Percentiles rank a stretch among this genome's conserved stretches.
Evolutionary conservation across 2,329 filamentous ascomycete genomes (phyloP).

Genomic region (Cephalotrichum gorgonifer): DNA sequence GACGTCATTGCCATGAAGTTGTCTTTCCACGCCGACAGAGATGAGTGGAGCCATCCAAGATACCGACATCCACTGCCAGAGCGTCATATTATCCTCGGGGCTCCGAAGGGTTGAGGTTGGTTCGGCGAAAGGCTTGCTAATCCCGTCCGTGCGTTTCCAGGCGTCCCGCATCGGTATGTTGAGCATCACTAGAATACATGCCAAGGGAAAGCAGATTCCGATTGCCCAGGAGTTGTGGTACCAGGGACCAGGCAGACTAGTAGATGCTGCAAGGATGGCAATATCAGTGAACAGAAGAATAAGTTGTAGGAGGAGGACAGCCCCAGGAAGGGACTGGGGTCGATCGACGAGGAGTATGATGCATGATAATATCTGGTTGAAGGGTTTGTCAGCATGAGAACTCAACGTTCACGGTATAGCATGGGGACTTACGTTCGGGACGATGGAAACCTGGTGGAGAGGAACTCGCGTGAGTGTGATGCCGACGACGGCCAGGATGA

Average conservation of each 20-base stretch:
- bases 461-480: slow-evolving; percentile 10
- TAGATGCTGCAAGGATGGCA: slow-evolving; percentile 7
- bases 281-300: slow-evolving; percentile 18
- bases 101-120: slow-evolving; percentile 53
- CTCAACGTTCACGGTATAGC: not conserved
- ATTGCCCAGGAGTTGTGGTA: slow-evolving; percentile 13
- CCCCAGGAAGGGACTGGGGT: slow-evolving; percentile 15
- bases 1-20: slow-evolving; percentile 69
- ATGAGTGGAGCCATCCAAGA: slow-evolving; percentile 76
- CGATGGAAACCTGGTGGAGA: slow-evolving; percentile 25
- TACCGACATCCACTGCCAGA: slow-evolving; percentile 79
- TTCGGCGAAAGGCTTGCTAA: slow-evolving; percentile 40
- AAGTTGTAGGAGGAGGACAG: slow-evolving; percentile 20
- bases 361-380: slow-evolving; percentile 11
- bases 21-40: slow-evolving; percentile 47
- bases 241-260: slow-evolving; percentile 15
- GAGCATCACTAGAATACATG: slow-evolving; percentile 43
- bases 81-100: slow-evolving; percentile 66
- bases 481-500: not conserved
- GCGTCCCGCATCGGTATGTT: slow-evolving; percentile 62
- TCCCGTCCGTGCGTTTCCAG: slow-evolving; percentile 37
- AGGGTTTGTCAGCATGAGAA: not conserved
- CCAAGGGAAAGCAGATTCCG: slow-evolving; percentile 28
- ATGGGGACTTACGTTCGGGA: slow-evolving; percentile 5
- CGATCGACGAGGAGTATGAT: slow-evolving; percentile 18